These are phyloP conservation scores for Oryza coarctata DNA, from an alignment of 176 grass and related monocot species.

Conservation along the genomic window DNA sequence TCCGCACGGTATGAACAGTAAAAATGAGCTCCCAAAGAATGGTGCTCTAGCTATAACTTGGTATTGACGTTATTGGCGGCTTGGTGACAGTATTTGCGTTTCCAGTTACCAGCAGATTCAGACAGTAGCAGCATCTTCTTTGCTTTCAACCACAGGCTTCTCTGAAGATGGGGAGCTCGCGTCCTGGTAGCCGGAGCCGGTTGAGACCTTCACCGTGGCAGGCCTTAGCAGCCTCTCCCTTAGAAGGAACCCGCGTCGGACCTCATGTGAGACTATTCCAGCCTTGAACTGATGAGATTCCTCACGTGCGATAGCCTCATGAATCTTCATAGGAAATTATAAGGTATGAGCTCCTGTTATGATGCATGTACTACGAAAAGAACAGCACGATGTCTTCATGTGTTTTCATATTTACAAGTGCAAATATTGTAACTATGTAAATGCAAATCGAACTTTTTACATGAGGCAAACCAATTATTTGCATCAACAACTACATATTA, in stretches of 20 bases:
- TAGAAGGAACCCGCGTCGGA: slow-evolving; percentile 64
- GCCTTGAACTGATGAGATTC: slow-evolving; percentile 72
- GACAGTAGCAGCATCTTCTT: slow-evolving; percentile 36
- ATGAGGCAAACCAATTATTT: background rate
- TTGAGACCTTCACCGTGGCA: slow-evolving; percentile 80
- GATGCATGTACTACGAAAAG: background rate
- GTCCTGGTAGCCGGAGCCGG: slow-evolving; percentile 39
- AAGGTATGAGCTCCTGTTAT: background rate
- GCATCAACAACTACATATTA: background rate
- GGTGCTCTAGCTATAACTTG: slow-evolving; percentile 31
- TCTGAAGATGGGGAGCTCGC: slow-evolving; percentile 17
- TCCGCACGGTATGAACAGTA: slow-evolving; percentile 18
- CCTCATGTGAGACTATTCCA: slow-evolving; percentile 70
- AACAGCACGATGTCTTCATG: background rate
- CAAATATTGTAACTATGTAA: background rate
- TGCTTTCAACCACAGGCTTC: slow-evolving; percentile 26
- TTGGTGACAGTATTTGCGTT: background rate
- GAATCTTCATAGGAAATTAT: slow-evolving; percentile 51
- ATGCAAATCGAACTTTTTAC: background rate
- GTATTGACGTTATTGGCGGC: background rate
- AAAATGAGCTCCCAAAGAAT: slow-evolving; percentile 13
- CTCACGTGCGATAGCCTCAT: slow-evolving; percentile 78
- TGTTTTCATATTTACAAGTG: background rate
- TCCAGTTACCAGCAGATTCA: slow-evolving; percentile 26
- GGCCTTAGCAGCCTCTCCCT: slow-evolving; percentile 65